phyloP scores from a whole-genome alignment of 2,329 filamentous ascomycete species.

The Penicillium sp. region DNA sequence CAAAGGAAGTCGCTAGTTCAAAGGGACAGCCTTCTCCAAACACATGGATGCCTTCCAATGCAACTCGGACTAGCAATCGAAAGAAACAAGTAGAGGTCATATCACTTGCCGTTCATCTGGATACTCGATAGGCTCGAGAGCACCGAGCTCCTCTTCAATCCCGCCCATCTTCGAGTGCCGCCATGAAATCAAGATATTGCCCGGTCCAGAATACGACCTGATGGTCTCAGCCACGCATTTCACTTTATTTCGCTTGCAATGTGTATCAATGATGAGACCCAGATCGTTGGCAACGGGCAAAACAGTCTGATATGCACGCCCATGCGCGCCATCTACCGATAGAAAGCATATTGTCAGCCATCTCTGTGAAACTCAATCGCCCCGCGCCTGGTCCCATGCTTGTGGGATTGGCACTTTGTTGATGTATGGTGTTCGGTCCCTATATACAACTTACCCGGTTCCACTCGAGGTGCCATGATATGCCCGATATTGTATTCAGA shows the following conservation, averaged over 20 bases:
- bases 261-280: conserved; percentile 27
- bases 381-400: background rate
- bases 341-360: background rate
- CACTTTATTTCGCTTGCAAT: conserved; percentile 26
- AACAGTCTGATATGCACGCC: conserved; percentile 26
- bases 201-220: conserved; percentile 21
- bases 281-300: conserved; percentile 30
- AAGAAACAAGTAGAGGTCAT: background rate
- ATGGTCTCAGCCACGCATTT: conserved; percentile 26
- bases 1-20: background rate
- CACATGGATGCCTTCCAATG: background rate
- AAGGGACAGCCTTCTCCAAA: background rate
- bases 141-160: conserved; percentile 24
- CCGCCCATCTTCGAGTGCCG: conserved; percentile 27
- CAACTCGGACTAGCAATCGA: background rate
- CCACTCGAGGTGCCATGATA: conserved; percentile 31
- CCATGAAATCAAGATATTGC: conserved; percentile 33
- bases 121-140: conserved; percentile 23
- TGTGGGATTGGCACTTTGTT: background rate
- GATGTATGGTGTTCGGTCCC: background rate
- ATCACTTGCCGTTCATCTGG: conserved; percentile 28
- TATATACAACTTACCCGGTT: conserved; percentile 18
- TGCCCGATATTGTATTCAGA: conserved; percentile 29
- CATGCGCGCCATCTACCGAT: conserved; percentile 19
- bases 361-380: background rate